Percentiles rank a stretch among this genome's conserved stretches.
Evolutionary conservation across 257 asterid species (phyloP).

Genomic region (Jacaranda mimosifolia): DNA sequence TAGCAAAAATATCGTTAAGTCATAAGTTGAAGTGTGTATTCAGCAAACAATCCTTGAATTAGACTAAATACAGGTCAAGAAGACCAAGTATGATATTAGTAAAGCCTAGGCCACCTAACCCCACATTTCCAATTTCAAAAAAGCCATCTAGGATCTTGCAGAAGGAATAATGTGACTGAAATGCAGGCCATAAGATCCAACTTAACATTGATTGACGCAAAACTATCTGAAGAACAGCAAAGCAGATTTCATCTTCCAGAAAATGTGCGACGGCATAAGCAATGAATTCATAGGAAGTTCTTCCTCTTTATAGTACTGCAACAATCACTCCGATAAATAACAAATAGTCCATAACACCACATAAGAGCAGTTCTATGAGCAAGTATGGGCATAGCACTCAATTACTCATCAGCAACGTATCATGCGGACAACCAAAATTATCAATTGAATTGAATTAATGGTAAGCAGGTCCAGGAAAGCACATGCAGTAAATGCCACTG

Average conservation of each 20-base stretch:
- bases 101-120: constrained; percentile 34
- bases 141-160: constrained; percentile 24
- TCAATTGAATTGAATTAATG: constrained; percentile 1
- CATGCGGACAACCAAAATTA: constrained; percentile 4
- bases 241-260: constrained; percentile 27
- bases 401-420: constrained; percentile 17
- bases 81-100: constrained; percentile 31
- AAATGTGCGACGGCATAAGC: constrained; percentile 34
- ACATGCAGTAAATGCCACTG: constrained; percentile 2
- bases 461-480: not conserved
- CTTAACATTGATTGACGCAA: constrained; percentile 17
- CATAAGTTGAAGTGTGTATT: constrained; percentile 24
- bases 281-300: constrained; percentile 29
- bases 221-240: not conserved
- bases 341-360: constrained; percentile 23
- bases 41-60: constrained; percentile 34
- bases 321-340: constrained; percentile 29
- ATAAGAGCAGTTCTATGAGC: constrained; percentile 23
- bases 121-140: constrained; percentile 36
- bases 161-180: constrained; percentile 29
- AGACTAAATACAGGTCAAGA: constrained; percentile 26
- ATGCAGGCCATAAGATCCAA: constrained; percentile 24
- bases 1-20: constrained; percentile 17
- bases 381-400: constrained; percentile 11
- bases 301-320: constrained; percentile 35